phyloP scores from a whole-genome alignment of 1,139 yeast species.

The Kurtzmaniella natalensis region DNA sequence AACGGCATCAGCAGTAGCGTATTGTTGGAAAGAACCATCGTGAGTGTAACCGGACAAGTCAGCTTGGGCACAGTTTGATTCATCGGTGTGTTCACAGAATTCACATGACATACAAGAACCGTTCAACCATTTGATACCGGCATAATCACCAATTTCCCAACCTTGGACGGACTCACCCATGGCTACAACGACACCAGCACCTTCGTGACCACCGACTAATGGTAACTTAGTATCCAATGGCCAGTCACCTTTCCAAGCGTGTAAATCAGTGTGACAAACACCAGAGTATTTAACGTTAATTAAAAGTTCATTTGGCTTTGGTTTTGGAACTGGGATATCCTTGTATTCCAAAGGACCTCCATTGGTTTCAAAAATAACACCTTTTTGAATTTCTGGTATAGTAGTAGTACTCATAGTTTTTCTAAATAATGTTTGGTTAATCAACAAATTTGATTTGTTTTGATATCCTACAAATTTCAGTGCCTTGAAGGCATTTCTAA shows the following conservation, averaged over 20 bases:
- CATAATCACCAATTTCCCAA: constrained; percentile 66
- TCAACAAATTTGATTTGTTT: too few species aligned
- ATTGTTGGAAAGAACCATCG: constrained; percentile 78
- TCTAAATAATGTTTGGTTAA: too few species aligned
- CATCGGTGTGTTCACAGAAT: constrained; percentile 58
- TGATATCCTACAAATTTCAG: too few species aligned
- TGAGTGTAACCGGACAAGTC: constrained; percentile 75
- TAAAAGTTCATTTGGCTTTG: constrained; percentile 63
- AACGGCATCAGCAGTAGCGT: constrained; percentile 79
- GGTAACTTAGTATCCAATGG: constrained; percentile 65
- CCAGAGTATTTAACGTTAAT: constrained; percentile 71
- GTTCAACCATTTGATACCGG: constrained; percentile 75
- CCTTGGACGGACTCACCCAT: constrained; percentile 62
- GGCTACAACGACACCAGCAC: constrained; percentile 77
- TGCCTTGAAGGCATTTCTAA: too few species aligned
- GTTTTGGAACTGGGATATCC: constrained; percentile 64
- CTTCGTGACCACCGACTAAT: constrained; percentile 79
- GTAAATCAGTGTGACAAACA: constrained; percentile 76
- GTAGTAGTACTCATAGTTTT: too few species aligned
- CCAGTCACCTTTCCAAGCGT: constrained; percentile 83
- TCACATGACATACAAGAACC: constrained; percentile 71
- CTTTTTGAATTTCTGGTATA: constrained; percentile 36
- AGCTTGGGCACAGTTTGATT: constrained; percentile 64
- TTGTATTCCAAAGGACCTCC: constrained; percentile 50
- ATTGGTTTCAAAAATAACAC: constrained; percentile 32